Base-by-base conservation (phyloP, 192 early-diverging fungal species). In the Allomyces macrogynus region DNA sequence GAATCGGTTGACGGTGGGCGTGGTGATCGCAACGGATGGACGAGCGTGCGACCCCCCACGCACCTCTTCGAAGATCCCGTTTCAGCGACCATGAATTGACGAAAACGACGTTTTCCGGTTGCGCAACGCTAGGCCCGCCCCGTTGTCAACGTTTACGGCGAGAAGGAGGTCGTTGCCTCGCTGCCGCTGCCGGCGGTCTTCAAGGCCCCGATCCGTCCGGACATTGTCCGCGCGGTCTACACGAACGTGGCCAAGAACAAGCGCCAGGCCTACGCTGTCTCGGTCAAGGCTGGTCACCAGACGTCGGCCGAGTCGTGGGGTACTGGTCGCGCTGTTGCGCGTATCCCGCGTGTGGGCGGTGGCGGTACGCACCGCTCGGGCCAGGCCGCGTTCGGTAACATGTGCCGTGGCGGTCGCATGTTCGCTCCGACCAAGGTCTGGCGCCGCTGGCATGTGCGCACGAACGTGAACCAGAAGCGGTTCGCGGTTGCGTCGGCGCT, bases 371-470 rank as follows among this genome's bases (percentile, higher is more conserved):
- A 91, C 85, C 89, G 92, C 70, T 85, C 93, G 67, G 95, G 92
- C 71, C 95, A 98, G 80, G 91, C 90, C 70, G 93, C 93, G 73
- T 98, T 96, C 82, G 93, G 95, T 75, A 98, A 98, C 87, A 96
- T 95, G 95, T 94, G 90, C 78, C 90, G 93, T 78, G 91, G 91
- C 71, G 93, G 95, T 78, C 88, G 92, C 68, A 98, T 98, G 95
- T 98, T 95, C 75, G 92, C 95, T 67, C 95, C 95, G 63, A 99
- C 90, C 84, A 99, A 99, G 87, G 86, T 87, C 79, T 97, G 91
- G 91, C 84, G 93, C 81, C 95, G 94, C 85, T 98, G 95, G 93
- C 93, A 96, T 85, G 81, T 96, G 70, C 94, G 94, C 85, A 92
- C 89, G 78, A 94, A 94, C 91, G 70, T 86, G 75, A 95, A 94